Conservation (phyloP, 129 eudicot species). For the Centella asiatica region DNA sequence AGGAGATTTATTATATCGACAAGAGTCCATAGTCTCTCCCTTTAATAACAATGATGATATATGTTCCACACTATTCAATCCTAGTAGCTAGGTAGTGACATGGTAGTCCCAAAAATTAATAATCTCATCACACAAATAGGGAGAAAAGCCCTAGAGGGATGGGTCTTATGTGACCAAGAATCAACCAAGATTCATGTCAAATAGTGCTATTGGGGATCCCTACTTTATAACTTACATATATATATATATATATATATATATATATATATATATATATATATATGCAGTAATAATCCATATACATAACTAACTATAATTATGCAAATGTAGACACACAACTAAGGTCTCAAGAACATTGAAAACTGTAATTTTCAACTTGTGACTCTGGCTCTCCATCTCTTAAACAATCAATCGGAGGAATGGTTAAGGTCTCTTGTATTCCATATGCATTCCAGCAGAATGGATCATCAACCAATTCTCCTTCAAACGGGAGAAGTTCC, state of each 20-base stretch:
- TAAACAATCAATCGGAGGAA: conserved; percentile 89
- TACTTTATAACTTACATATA: not conserved
- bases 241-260: conserved; percentile 6
- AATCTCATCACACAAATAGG: conserved; percentile 41
- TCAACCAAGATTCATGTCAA: conserved; percentile 4
- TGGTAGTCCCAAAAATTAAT: not conserved
- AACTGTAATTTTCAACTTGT: conserved; percentile 15
- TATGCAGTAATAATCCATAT: not conserved
- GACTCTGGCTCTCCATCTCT: conserved; percentile 69
- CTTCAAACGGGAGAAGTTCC: conserved; percentile 68
- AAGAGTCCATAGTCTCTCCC: no score
- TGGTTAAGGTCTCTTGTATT: conserved; percentile 70
- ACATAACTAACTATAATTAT: conserved; percentile 16
- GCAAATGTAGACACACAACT: conserved; percentile 18
- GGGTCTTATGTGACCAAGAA: conserved; percentile 13
- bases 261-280: conserved; percentile 7
- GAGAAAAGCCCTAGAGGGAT: conserved; percentile 37
- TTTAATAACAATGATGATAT: no score
- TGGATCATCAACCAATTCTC: conserved; percentile 79
- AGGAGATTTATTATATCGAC: no score
- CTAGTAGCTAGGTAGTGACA: not conserved
- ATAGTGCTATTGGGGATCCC: conserved; percentile 16
- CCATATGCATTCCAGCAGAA: conserved; percentile 98
- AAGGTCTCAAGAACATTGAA: conserved; percentile 25
- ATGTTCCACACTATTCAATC: no score